Base-by-base conservation (phyloP, 2,329 filamentous ascomycete species). In the Ceratocystis albifundus region DNA sequence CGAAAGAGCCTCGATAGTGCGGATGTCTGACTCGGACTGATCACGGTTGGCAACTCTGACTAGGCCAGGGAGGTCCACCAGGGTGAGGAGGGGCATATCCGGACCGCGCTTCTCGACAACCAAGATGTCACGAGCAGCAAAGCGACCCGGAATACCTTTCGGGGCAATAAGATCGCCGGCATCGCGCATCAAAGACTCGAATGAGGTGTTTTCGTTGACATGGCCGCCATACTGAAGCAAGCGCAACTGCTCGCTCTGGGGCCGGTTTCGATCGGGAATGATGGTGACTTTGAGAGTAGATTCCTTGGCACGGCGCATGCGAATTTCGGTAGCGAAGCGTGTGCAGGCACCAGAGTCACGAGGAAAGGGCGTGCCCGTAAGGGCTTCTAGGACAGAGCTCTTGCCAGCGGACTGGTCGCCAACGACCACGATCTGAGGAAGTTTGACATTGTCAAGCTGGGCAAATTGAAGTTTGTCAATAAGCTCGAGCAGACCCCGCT, bases 351-450 rank as follows among this genome's bases (percentile, higher is more conserved):
- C 82, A 63, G 82, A 82, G 68, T 83, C 82, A 66, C 80, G 76
- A 0, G 84, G 84, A 59, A 87, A 87, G 0, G 80, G 79, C 8
- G 84, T 83, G 28, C 82, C 82, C 0, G 83, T 85, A 46, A 87
- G 77, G n/a, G 83, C 83, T 70, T 86, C 83, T 1, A 87, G 78
- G 0, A 85, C 82, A 3, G 83, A 86, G 70, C 81, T 84, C 73
- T 87, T 87, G 22, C 84, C 84, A 4, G 82, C 80, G 1, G 82
- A 85, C 73, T 86, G 83, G 71, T 86, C 83, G 36, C 84, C 84
- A 44, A 84, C 84, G 28, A 86, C 83, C 61, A 86, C 83, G 45
- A 87, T 82, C 71, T 87, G 83, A 0, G 82, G 83, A 0, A 85
- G 76, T 61, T 79, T 78, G 70, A 81, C 75, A 72, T 80, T 79